Base-by-base conservation (phyloP, 768 basidiomycete species). In the Omphalotus guepiniiformis region DNA sequence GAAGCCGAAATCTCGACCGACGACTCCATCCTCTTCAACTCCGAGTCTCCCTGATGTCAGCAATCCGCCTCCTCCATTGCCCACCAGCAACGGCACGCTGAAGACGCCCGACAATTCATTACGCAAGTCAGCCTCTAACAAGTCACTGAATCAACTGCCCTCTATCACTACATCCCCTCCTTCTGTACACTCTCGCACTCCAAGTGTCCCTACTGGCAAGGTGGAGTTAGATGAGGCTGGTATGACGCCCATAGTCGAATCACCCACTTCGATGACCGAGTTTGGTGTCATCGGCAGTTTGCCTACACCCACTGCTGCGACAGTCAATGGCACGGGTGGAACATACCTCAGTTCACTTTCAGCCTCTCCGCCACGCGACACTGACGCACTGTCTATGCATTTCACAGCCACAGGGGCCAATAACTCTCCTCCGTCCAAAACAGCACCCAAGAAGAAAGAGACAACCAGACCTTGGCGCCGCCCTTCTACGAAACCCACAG, bases 401-500 rank as follows among this genome's bases (percentile, higher is more conserved):
- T 39, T 34, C 32, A 39, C 42, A 13, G 29, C 28, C 32, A 22
- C 40, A 3, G 27, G 21, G 15, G 38, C 47, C 5, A 39, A 39
- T 11, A 8, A 8, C 18, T 34, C 47, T 23, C 30, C 38, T 3
- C 47, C 47, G 6, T 27, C 19, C 21, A 15, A 26, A 4, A n/a
- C 29, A n/a, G n/a, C 39, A 16, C 49, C 43, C 42, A 48, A 57
- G 50, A 59, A 63, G 45, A 56, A 60, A 40, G 64, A 65, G 29
- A 59, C 64, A 16, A 69, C 71, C 50, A 74, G 72, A 2, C 66
- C 72, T 6, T 77, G 76, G 74, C 64, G 71, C 32, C 52, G 55
- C 15, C 39, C 64, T 3, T 63, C 71, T 2, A 66, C 62, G 39
- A 80, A 78, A 56, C 75, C 79, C 2, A 73, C 77, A 0, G 78